These are phyloP conservation scores for Sordariomycetes sp. DNA, from an alignment of 2,329 filamentous ascomycete species.

Conservation along the genomic window DNA sequence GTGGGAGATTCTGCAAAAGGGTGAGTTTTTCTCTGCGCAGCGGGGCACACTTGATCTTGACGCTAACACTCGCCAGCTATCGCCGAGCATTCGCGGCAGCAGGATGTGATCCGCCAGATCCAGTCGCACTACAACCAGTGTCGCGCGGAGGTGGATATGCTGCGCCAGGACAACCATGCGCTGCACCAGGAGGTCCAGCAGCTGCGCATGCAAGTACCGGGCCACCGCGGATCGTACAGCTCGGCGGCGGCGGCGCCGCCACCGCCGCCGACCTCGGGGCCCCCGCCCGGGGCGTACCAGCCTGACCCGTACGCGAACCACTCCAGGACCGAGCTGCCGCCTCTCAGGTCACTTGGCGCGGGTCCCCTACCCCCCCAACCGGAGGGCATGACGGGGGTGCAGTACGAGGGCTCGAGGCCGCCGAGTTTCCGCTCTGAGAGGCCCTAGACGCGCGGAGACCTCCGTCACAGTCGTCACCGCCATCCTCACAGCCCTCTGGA, in stretches of 20 bases:
- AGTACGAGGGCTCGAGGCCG: slow-evolving; percentile 40
- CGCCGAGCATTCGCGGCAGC: slow-evolving; percentile 46
- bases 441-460: slow-evolving; percentile 13
- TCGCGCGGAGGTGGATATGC: slow-evolving; percentile 31
- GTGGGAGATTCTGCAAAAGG: slow-evolving; percentile 81
- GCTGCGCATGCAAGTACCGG: slow-evolving; percentile 19
- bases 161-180: slow-evolving; percentile 37
- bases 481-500: neutral
- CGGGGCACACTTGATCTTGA: neutral
- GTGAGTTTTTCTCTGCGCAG: slow-evolving; percentile 31
- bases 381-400: slow-evolving; percentile 56
- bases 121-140: slow-evolving; percentile 31
- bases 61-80: slow-evolving; percentile 35
- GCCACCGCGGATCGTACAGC: slow-evolving; percentile 9
- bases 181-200: slow-evolving; percentile 37
- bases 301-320: slow-evolving; percentile 8
- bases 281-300: slow-evolving; percentile 17
- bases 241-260: slow-evolving; percentile 11
- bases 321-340: slow-evolving; percentile 35
- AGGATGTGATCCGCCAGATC: slow-evolving; percentile 34
- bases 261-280: slow-evolving; percentile 15
- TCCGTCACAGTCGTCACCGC: neutral
- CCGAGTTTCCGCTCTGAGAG: slow-evolving; percentile 35
- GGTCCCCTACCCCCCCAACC: slow-evolving; percentile 30
- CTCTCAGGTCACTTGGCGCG: slow-evolving; percentile 22